phyloP scores from a whole-genome alignment of 352 stramenopile species.

The Phytophthora kernoviae region DNA sequence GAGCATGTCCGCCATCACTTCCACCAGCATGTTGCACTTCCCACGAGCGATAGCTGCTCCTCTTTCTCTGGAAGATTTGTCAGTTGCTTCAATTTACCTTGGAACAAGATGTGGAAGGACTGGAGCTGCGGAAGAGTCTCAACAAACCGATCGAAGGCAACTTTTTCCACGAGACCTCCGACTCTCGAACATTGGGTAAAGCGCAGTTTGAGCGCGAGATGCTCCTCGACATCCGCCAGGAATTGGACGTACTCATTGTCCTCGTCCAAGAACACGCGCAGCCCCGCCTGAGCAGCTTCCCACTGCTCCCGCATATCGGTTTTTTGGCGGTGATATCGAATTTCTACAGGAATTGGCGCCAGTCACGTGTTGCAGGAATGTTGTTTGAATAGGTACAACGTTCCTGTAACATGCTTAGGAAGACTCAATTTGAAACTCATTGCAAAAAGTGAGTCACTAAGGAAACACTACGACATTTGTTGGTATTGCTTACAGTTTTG shows the following conservation, averaged over 20 bases:
- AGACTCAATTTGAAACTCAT: too few species aligned
- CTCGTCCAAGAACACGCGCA: constrained; percentile 35
- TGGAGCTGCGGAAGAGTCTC: constrained; percentile 23
- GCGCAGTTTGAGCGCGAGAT: constrained; percentile 24
- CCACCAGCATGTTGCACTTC: constrained; percentile 31
- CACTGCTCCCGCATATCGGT: constrained; percentile 17
- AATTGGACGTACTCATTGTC: constrained; percentile 33
- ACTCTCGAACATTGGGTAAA: constrained; percentile 14
- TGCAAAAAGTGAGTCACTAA: too few species aligned
- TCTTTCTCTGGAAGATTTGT: constrained; percentile 5
- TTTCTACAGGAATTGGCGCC: too few species aligned
- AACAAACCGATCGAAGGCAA: constrained; percentile 30
- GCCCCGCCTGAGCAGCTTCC: constrained; percentile 24
- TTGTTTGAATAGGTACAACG: too few species aligned
- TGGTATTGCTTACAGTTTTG: too few species aligned
- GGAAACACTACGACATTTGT: too few species aligned
- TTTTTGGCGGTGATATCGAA: too few species aligned
- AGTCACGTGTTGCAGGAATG: not conserved
- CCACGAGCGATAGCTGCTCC: constrained; percentile 1
- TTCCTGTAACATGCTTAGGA: too few species aligned
- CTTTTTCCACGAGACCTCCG: constrained; percentile 15
- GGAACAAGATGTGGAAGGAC: constrained; percentile 34
- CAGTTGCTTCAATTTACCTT: constrained; percentile 28
- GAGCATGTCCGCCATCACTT: constrained; percentile 35
- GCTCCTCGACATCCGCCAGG: constrained; percentile 20